Conservation (phyloP, 2,329 filamentous ascomycete species). For the Colletotrichum liaoningense region DNA sequence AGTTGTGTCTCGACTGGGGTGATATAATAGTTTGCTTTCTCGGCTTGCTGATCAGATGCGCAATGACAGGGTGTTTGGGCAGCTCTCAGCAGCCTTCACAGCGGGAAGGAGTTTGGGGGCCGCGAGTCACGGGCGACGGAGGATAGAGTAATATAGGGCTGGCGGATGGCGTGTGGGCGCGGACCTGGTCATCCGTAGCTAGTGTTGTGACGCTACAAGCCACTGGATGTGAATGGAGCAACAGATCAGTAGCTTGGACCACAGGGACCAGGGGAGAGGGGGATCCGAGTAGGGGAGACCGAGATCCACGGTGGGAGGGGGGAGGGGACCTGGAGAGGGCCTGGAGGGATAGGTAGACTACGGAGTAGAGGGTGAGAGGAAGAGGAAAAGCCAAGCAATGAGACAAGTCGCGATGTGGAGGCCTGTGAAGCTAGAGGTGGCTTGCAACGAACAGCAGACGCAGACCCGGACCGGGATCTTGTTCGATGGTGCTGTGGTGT, state of each 20-base stretch:
- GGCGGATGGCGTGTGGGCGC: slow-evolving; percentile 22
- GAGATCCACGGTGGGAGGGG: slow-evolving; percentile 12
- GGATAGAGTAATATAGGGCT: slow-evolving; percentile 34
- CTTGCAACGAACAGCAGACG: slow-evolving; percentile 22
- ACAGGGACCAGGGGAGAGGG: slow-evolving; percentile 29
- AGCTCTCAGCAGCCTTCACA: slow-evolving; percentile 5
- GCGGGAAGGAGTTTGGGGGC: slow-evolving; percentile 30
- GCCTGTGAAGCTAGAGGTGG: slow-evolving; percentile 3
- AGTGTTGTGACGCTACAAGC: slow-evolving; percentile 9
- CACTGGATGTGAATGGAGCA: slow-evolving; percentile 11
- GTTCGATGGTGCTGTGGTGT: slow-evolving; percentile 27
- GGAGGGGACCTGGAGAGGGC: background rate
- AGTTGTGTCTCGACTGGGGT: background rate
- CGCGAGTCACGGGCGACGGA: slow-evolving; percentile 17
- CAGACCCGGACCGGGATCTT: slow-evolving; percentile 29
- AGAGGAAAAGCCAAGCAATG: slow-evolving; percentile 26
- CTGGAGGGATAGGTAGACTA: background rate
- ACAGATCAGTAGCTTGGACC: slow-evolving; percentile 24
- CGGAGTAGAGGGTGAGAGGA: background rate
- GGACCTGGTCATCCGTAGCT: slow-evolving; percentile 27
- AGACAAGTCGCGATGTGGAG: slow-evolving; percentile 24
- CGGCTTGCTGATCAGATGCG: slow-evolving; percentile 2
- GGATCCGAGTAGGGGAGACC: slow-evolving; percentile 18
- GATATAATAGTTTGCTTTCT: background rate
- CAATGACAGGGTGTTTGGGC: background rate